Base-by-base conservation (phyloP, 305 asterid genomes). In the Solanum hybrid region DNA sequence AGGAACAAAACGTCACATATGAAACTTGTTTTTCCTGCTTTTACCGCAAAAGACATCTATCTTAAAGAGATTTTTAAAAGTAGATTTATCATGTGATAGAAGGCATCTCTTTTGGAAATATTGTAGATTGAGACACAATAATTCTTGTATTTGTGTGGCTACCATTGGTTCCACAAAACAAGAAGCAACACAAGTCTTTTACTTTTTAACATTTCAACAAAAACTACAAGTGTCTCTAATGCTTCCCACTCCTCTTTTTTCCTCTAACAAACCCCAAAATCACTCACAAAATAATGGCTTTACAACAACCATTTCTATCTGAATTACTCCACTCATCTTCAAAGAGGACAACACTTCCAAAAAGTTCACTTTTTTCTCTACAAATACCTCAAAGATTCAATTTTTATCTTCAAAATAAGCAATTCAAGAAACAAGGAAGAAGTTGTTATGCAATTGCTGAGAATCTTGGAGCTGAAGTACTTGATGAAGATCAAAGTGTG, bases 361-460 rank as follows among this genome's bases (percentile, higher is more conserved):
- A 37, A 84, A 78, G 76, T 17, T 37, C 79, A 6, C 19, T 64
- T 6, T 8, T 51, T 86, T 27, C 60, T 38, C 89, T 64, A 17
- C 88, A 60, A 26, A 45, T 78, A 88, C 90, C 86, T 31, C 82
- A 72, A 31, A 90, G 88, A 32, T 90, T 89, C 38, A 72, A 85
- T 51, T 78, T 69, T 78, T 89, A 38, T 32, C 75, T 34, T 75
- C 42, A n/a, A n/a, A 73, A 86, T 10, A 36, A 15, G 40, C 56
- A 24, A 26, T 31, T 87, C 11, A 93, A 90, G 91, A 89, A 66
- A 42, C 88, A 71, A 29, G 51, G 90, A 87, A 91, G 60, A 34
- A 92, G 89, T 32, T 86, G 91, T 86, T 88, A 88, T 32, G 98
- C 96, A 45, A 85, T 93, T 81, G 95, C 95, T 13, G 94, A 92